Percentiles rank a stretch among this genome's conserved stretches.
Evolutionary conservation across 495 filamentous ascomycete species (phyloP).

Genomic region (Arthonia radiata): DNA sequence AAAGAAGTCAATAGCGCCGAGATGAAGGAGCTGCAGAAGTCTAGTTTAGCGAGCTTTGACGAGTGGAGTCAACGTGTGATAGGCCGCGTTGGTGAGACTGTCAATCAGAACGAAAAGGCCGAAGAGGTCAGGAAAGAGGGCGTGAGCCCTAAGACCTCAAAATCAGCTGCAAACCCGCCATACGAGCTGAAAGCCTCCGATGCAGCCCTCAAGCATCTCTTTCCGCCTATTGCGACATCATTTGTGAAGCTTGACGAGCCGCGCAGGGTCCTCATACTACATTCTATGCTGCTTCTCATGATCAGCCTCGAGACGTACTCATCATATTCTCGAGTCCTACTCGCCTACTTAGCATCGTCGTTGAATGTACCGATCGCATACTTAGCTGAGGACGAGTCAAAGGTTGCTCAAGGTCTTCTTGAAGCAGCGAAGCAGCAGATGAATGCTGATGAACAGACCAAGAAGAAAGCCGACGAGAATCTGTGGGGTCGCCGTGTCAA

Average conservation of each 20-base stretch:
- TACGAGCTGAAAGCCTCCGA: constrained; percentile 1
- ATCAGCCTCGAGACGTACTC: constrained; percentile 64
- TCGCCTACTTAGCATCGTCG: constrained; percentile 43
- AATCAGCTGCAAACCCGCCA: background rate
- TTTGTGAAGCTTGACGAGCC: constrained; percentile 15
- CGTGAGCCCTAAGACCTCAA: background rate
- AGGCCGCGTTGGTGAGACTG: constrained; percentile 34
- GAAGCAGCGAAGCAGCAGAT: constrained; percentile 41
- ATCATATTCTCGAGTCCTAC: constrained; percentile 47
- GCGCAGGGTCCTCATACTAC: constrained; percentile 22
- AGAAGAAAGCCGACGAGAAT: constrained; percentile 42
- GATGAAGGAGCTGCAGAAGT: constrained; percentile 16
- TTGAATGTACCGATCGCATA: constrained; percentile 36
- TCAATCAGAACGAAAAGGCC: constrained; percentile 19
- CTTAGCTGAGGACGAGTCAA: constrained; percentile 45
- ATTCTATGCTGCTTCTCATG: constrained; percentile 43
- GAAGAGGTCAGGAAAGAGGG: constrained; percentile 3
- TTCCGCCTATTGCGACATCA: constrained; percentile 21
- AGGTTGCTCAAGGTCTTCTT: constrained; percentile 48
- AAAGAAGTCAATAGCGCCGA: constrained; percentile 6
- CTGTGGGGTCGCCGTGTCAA: constrained; percentile 49
- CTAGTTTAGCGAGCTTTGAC: constrained; percentile 29
- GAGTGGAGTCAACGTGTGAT: constrained; percentile 38
- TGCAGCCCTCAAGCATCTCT: constrained; percentile 12
- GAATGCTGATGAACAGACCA: constrained; percentile 36